Base-by-base conservation (phyloP, 768 basidiomycete species). In the Ramaria rubella region DNA sequence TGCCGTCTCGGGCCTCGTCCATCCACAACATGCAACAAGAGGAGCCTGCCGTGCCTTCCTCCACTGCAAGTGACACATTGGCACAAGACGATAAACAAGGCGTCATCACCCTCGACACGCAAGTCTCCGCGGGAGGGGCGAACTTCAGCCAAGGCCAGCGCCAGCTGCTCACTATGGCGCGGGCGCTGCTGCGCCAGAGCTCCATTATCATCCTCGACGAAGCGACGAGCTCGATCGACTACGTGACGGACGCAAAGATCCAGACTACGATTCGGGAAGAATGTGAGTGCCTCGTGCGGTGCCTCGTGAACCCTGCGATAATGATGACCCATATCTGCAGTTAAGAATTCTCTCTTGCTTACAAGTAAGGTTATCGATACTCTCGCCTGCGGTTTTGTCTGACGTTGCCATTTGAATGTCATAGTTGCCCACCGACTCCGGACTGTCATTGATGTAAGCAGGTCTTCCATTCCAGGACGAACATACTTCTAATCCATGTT, bases 371-470 rank as follows among this genome's bases (percentile, higher is more conserved):
- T 4, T 5, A n/a, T 15, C 21, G 11, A 2, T 24, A 46, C 12
- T n/a, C n/a, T n/a, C n/a, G n/a, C n/a, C n/a, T n/a, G n/a, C n/a
- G n/a, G n/a, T n/a, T n/a, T n/a, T n/a, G n/a, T n/a, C n/a, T n/a
- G n/a, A n/a, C n/a, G n/a, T n/a, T n/a, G n/a, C n/a, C n/a, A n/a
- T n/a, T n/a, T n/a, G n/a, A n/a, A n/a, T n/a, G n/a, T n/a, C 63
- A 52, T 52, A 81, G 84, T 90, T 49, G 87, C 87, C 0, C 87
- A 90, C 69, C 78, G 89, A 38, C 69, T 90, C 56, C 76, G 80
- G 54, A 90, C 88, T 1, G 81, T 91, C 51, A 87, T 89, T 58
- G 87, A 94, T 30, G 55, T 56, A 46, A 48, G 55, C 29, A 12
- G 4, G 49, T 68, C 5, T 59, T 42, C 49, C 17, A 46, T 33